phyloP scores from a whole-genome alignment of 2,329 filamentous ascomycete genomes.

The Sporothrix inflata region DNA sequence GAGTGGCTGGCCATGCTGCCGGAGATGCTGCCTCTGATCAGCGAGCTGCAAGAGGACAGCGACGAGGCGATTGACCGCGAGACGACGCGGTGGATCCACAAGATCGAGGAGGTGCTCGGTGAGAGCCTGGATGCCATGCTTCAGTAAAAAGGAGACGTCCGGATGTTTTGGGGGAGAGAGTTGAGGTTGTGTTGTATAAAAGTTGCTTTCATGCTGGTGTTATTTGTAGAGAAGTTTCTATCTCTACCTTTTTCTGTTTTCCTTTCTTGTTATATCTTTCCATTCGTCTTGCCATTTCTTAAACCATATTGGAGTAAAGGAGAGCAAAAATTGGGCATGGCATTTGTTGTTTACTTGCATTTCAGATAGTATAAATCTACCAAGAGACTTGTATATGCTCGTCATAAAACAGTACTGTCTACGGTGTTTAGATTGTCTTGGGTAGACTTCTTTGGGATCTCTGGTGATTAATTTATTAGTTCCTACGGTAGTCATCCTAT shows the following conservation, averaged over 20 bases:
- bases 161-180: neutral
- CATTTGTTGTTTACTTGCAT: neutral
- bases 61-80: conserved; percentile 91
- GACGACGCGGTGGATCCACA: conserved; percentile 85
- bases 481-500: neutral
- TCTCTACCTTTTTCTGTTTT: neutral
- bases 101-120: conserved; percentile 85
- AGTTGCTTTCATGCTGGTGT: neutral
- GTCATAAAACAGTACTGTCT: neutral
- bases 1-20: conserved; percentile 91
- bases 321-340: conserved; percentile 11
- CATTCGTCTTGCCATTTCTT: neutral
- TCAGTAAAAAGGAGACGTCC: no score
- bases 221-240: neutral
- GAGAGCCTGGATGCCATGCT: conserved; percentile 93
- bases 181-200: conserved; percentile 4
- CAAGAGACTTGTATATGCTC: neutral
- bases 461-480: neutral
- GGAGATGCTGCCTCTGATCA: conserved; percentile 96
- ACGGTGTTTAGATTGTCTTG: neutral
- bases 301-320: neutral
- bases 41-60: conserved; percentile 93
- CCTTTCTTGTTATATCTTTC: neutral
- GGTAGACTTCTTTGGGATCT: neutral
- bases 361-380: conserved; percentile 10